phyloP scores from a whole-genome alignment of 2,329 filamentous ascomycete species.

The Aspergillus sp. region DNA sequence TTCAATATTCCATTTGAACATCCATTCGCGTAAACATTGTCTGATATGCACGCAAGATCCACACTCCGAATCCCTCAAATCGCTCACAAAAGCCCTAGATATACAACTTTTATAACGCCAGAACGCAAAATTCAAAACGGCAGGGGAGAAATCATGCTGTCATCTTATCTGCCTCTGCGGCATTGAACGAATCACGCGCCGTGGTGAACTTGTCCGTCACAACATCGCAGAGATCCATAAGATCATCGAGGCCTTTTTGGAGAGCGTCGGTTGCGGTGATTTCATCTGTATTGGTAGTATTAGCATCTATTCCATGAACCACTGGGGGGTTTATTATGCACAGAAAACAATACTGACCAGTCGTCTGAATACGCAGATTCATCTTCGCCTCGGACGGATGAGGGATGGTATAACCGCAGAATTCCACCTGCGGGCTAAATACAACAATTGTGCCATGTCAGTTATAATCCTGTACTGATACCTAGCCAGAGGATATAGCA shows the following conservation, averaged over 20 bases:
- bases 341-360: slow-evolving; percentile 53
- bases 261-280: slow-evolving; percentile 76
- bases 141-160: slow-evolving; percentile 15
- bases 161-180: slow-evolving; percentile 28
- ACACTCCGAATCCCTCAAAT: neutral
- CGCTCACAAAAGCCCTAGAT: slow-evolving; percentile 1
- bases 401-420: slow-evolving; percentile 95
- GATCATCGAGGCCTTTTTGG: slow-evolving; percentile 78
- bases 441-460: no score
- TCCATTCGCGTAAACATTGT: no score
- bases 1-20: slow-evolving; percentile 5
- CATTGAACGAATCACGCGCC: slow-evolving; percentile 55
- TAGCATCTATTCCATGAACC: no score
- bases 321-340: neutral
- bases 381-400: slow-evolving; percentile 94
- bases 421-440: slow-evolving; percentile 81
- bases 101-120: slow-evolving; percentile 15
- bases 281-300: slow-evolving; percentile 49
- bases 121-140: slow-evolving; percentile 6
- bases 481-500: no score
- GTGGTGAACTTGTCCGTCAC: slow-evolving; percentile 80
- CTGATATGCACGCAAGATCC: no score
- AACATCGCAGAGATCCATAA: slow-evolving; percentile 87
- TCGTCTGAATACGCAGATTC: slow-evolving; percentile 96
- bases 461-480: no score